These are phyloP conservation scores for Cercis canadensis DNA, from an alignment of 306 rosid genomes.

Conservation along the genomic window DNA sequence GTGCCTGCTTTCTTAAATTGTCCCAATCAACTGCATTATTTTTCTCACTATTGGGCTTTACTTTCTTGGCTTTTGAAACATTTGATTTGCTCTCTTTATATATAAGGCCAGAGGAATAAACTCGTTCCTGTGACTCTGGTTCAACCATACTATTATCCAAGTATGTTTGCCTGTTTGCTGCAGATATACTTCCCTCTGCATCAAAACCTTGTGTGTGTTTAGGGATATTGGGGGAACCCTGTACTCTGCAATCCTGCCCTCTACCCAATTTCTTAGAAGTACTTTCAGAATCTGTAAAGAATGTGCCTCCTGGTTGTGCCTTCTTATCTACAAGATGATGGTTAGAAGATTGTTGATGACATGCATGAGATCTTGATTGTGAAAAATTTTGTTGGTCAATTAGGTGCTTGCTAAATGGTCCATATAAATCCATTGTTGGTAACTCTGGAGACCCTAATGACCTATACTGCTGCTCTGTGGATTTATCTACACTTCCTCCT, in stretches of 20 bases:
- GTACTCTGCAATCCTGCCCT: conserved; percentile 38
- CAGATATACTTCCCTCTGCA: conserved; percentile 37
- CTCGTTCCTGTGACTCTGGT: conserved; percentile 44
- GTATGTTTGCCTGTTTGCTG: conserved; percentile 38
- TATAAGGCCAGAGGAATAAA: conserved; percentile 37
- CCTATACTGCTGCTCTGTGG: conserved; percentile 40
- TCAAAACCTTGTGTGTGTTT: conserved; percentile 39
- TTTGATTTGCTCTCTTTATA: conserved; percentile 41
- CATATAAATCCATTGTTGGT: conserved; percentile 44
- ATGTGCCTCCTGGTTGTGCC: conserved; percentile 41
- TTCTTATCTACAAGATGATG: conserved; percentile 44
- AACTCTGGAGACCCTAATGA: conserved; percentile 43
- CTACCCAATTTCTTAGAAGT: conserved; percentile 35
- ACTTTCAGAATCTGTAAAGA: conserved; percentile 41
- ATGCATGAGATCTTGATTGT: conserved; percentile 39
- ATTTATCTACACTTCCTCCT: conserved; percentile 40
- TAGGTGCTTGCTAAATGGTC: conserved; percentile 44
- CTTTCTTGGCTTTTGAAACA: conserved; percentile 57
- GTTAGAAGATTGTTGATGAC: conserved; percentile 35
- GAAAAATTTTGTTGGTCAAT: conserved; percentile 40
- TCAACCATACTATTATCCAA: conserved; percentile 40
- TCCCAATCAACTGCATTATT: conserved; percentile 71
- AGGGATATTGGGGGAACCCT: conserved; percentile 40
- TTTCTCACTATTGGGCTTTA: conserved; percentile 50
- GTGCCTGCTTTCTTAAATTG: conserved; percentile 67